Evolutionary conservation across 140 eudicot species (phyloP).

Genomic region (Bidens hawaiensis): DNA sequence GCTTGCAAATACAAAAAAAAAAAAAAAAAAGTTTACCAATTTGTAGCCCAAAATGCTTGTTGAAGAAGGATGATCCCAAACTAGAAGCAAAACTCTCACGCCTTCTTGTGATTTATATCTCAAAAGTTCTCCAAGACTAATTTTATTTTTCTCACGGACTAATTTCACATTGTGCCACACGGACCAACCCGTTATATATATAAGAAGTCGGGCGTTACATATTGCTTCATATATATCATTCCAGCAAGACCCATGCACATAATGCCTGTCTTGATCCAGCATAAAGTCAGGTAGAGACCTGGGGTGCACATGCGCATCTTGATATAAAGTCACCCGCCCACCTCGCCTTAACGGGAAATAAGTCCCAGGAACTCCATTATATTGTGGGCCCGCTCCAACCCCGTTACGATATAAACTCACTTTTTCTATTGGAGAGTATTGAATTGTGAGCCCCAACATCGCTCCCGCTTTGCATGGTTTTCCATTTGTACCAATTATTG

Average conservation of each 20-base stretch:
- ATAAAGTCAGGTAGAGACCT: slow-evolving; percentile 63
- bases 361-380: slow-evolving; percentile 73
- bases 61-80: slow-evolving; percentile 14
- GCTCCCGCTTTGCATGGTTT: slow-evolving; percentile 85
- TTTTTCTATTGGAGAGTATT: slow-evolving; percentile 67
- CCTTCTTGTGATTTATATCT: slow-evolving; percentile 96
- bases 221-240: slow-evolving; percentile 84
- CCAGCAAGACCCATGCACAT: slow-evolving; percentile 96
- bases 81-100: slow-evolving; percentile 77
- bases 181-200: slow-evolving; percentile 97
- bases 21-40: slow-evolving; percentile 48
- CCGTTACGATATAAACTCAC: slow-evolving; percentile 68
- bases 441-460: slow-evolving; percentile 60
- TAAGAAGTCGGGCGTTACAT: slow-evolving; percentile 71
- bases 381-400: slow-evolving; percentile 81
- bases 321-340: slow-evolving; percentile 86
- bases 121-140: slow-evolving; percentile 88
- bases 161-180: slow-evolving; percentile 92
- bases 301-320: slow-evolving; percentile 89
- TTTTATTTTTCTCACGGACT: slow-evolving; percentile 72
- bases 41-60: slow-evolving; percentile 64
- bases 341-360: slow-evolving; percentile 93
- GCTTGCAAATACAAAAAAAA: not conserved
- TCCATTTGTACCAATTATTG: slow-evolving; percentile 57
- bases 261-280: slow-evolving; percentile 64